These are phyloP conservation scores for Fusarium verrucosum DNA, from an alignment of 2,329 filamentous ascomycete species.

Conservation along the genomic window DNA sequence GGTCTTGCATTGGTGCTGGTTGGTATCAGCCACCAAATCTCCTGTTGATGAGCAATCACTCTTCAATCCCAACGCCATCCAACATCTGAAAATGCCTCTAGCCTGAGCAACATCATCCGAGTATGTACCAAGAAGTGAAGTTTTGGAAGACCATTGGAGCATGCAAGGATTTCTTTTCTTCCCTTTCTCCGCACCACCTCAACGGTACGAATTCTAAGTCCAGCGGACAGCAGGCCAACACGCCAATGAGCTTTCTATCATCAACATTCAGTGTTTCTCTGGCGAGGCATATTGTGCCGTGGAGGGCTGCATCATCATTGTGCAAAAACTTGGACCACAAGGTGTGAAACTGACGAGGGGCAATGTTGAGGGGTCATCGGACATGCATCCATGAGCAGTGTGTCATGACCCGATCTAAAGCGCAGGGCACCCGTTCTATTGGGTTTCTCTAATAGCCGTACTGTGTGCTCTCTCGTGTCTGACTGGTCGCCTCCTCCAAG, in stretches of 20 bases:
- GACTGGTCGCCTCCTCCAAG: conserved; percentile 35
- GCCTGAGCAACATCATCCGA: neutral
- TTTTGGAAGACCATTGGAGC: conserved; percentile 17
- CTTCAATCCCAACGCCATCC: conserved; percentile 10
- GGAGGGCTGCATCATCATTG: conserved; percentile 33
- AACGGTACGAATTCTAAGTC: conserved; percentile 4
- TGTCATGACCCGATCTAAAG: conserved; percentile 41
- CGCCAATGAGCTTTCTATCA: conserved; percentile 23
- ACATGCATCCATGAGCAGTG: conserved; percentile 24
- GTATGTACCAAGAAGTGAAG: neutral
- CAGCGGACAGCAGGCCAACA: conserved; percentile 7
- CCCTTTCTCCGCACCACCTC: conserved; percentile 17
- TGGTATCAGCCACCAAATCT: conserved; percentile 13
- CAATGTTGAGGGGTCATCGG: conserved; percentile 33
- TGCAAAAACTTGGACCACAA: conserved; percentile 18
- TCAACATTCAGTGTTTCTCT: conserved; percentile 18
- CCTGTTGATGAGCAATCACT: conserved; percentile 12
- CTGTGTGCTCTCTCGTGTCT: conserved; percentile 33
- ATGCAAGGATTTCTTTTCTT: conserved; percentile 19
- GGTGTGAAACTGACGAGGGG: conserved; percentile 17
- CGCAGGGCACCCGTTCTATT: conserved; percentile 40
- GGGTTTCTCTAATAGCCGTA: conserved; percentile 30
- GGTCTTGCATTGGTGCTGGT: neutral
- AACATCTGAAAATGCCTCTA: conserved; percentile 3
- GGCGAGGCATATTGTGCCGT: conserved; percentile 21